These are phyloP conservation scores for Prunus persica DNA, from an alignment of 306 rosid species.

Conservation along the genomic window DNA sequence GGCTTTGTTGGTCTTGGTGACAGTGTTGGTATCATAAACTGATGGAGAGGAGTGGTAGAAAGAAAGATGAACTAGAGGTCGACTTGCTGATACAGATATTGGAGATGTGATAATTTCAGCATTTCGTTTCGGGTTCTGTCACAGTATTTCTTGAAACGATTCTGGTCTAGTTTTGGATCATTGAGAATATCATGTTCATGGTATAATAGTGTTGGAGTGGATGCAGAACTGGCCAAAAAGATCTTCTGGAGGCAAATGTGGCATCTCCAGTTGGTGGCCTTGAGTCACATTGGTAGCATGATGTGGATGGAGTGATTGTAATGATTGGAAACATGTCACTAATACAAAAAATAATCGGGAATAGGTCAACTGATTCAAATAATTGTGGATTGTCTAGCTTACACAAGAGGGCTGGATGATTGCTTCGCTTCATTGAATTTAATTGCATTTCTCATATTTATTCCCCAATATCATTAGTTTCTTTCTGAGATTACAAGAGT, in stretches of 20 bases:
- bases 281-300: not conserved
- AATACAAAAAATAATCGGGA: slow-evolving; percentile 10
- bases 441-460: not conserved
- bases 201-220: not conserved
- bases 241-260: not conserved
- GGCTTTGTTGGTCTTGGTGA: not conserved
- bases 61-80: not conserved
- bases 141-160: not conserved
- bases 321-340: slow-evolving; percentile 13
- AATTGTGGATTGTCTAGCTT: not conserved
- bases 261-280: not conserved
- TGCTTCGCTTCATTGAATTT: slow-evolving; percentile 6
- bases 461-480: not conserved
- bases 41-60: not conserved
- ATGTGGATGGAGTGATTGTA: not conserved
- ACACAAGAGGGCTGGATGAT: slow-evolving; percentile 12
- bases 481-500: slow-evolving; percentile 50
- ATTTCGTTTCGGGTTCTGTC: not conserved
- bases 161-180: not conserved
- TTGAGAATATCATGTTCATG: not conserved
- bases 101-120: not conserved
- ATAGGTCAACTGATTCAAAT: slow-evolving; percentile 13
- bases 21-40: not conserved
- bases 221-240: not conserved
- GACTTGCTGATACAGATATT: not conserved